Evolutionary conservation across 805 yeast genomes (phyloP), one percentile per base, ranked within the genome.

Genomic region (Wickerhamiella dianesei): DNA sequence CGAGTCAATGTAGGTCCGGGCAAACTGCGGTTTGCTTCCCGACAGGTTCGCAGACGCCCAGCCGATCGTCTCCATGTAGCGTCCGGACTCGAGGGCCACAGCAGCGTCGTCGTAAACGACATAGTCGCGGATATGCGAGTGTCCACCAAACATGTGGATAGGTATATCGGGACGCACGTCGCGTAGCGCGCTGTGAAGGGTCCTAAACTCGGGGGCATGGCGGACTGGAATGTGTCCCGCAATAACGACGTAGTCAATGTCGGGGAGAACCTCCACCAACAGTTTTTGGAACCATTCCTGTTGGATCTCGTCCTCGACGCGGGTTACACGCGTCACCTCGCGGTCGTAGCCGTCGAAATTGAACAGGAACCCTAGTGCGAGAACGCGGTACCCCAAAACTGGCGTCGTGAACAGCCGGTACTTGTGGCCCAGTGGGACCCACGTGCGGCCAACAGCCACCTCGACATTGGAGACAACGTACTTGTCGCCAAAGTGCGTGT

Each of bases 141-240:
- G 96, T 1, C 96, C 96, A 2, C 96, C 96, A 64, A 88, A 82
- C 61, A 83, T 82, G 58, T 84, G 92, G 44, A 88, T 82, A 1
- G 77, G 67, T 0, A 73, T 70, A 35, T 69, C 60, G 6, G 88
- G 84, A 58, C 76, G 82, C 35, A 61, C 66, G n/a, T 58, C 49
- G 48, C 96, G 72, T 19, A 88, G 60, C 4, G 58, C 59, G 0
- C 54, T 40, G 52, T 78, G 79, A 35, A 80, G 61, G 3, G 63
- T 48, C 45, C 60, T 60, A 51, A 76, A 59, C 57, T 80, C 86
- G 4, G 61, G 57, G 77, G 79, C 76, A 22, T 63, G 59, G 47
- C 73, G 77, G 25, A 77, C 73, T 1, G 95, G 95, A 14, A 83
- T 65, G 64, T 87, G 96, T 0, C 95, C 94, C 48, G 74, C 74